phyloP scores from a whole-genome alignment of 257 asterid genomes.

The Plantago ovata region DNA sequence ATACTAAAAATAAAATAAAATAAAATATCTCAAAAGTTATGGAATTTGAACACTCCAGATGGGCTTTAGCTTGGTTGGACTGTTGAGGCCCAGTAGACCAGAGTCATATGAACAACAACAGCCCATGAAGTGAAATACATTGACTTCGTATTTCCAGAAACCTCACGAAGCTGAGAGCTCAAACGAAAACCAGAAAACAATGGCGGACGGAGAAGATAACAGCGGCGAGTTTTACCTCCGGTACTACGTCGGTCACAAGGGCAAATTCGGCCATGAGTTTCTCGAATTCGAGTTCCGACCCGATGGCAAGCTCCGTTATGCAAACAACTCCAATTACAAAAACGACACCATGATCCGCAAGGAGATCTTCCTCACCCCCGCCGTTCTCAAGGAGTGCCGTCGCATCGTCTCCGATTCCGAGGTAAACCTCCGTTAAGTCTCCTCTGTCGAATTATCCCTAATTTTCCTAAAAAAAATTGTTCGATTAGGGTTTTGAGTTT shows the following conservation, averaged over 20 bases:
- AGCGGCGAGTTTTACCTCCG: constrained; percentile 81
- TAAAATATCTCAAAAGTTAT: too few species aligned
- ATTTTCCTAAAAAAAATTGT: too few species aligned
- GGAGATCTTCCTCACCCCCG: constrained; percentile 83
- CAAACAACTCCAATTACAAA: constrained; percentile 95
- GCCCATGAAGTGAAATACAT: too few species aligned
- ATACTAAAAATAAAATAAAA: too few species aligned
- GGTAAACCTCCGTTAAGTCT: constrained; percentile 23
- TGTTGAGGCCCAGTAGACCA: too few species aligned
- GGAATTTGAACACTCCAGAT: too few species aligned
- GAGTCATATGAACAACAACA: too few species aligned
- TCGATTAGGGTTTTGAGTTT: constrained; percentile 27
- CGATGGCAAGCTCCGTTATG: constrained; percentile 93
- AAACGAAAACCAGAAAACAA: constrained; percentile 3
- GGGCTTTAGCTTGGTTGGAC: too few species aligned
- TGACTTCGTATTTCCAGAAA: not conserved
- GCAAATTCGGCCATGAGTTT: constrained; percentile 94
- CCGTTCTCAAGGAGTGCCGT: constrained; percentile 92
- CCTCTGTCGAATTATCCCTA: too few species aligned
- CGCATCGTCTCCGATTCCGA: constrained; percentile 88
- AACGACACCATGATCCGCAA: constrained; percentile 98
- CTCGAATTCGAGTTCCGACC: constrained; percentile 91
- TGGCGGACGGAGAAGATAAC: constrained; percentile 47
- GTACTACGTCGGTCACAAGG: constrained; percentile 93
- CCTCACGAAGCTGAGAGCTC: not conserved